Evolutionary conservation across 140 eudicot genomes (phyloP), one percentile per base, ranked within the genome.

Genomic region (Bidens hawaiensis): DNA sequence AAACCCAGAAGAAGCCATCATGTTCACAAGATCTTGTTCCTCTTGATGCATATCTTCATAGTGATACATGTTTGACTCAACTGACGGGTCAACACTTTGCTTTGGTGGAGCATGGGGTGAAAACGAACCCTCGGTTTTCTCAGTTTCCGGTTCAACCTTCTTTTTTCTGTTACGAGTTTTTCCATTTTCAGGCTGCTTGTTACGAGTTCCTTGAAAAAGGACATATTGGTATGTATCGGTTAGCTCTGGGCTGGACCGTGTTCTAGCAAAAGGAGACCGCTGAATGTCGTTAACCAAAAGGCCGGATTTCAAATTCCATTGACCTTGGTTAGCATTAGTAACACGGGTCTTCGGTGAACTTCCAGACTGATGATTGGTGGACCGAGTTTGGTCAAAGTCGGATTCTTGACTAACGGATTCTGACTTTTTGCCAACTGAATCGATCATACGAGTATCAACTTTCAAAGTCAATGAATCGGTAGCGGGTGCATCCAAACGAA

Each of bases 161-260:
- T 78, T 87, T 60, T 82, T 76, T 59, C 76, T 72, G 81, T 64
- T 68, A 21, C 26, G 72, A 31, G 48, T 21, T 25, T 78, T 73
- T 48, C 76, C 79, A 43, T 55, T 74, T 68, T 88, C 93, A 0
- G 75, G 72, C 25, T 62, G 58, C 75, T 65, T 81, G 62, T 69
- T 68, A 42, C 58, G 87, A 47, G 68, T 75, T 23, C 72, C 68
- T 78, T 78, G 94, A 58, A 65, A 82, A 36, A 81, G 75, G 5
- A 63, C 75, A 28, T 82, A 80, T 42, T 72, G 60, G 47, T 76
- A 85, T 0, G 80, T 67, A 64, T 88, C 94, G 0, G 95, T 88
- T 26, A 93, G 74, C 25, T 93, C 95, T 9, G 99, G 99, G 56
- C 99, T 88, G 1, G 99, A 93, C 17, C 78, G 69, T 28, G 96